phyloP scores from a whole-genome alignment of 495 filamentous ascomycete species.

The Neurospora sp. region DNA sequence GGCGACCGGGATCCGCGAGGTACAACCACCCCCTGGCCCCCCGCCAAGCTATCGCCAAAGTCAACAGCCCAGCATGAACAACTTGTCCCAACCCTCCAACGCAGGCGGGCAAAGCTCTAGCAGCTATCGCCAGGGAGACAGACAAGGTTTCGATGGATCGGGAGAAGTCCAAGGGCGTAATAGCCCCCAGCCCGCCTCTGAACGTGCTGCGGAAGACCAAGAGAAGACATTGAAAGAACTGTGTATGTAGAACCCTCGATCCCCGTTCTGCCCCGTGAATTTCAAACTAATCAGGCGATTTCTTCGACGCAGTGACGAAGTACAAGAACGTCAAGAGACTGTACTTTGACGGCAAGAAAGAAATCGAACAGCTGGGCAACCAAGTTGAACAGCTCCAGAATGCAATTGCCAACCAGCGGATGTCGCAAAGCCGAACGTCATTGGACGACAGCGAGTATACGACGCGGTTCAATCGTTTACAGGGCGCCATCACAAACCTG shows the following conservation, averaged over 20 bases:
- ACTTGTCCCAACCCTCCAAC: constrained; percentile 31
- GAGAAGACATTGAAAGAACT: constrained; percentile 54
- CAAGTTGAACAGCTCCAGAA: constrained; percentile 96
- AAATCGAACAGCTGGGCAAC: constrained; percentile 75
- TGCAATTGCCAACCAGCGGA: constrained; percentile 86
- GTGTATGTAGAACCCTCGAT: constrained; percentile 37
- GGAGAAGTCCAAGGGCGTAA: constrained; percentile 39
- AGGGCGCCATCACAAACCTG: constrained; percentile 89
- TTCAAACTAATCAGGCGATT: constrained; percentile 4
- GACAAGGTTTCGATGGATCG: constrained; percentile 29
- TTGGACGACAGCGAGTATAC: constrained; percentile 94
- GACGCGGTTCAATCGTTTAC: constrained; percentile 81
- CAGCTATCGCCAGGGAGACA: constrained; percentile 32
- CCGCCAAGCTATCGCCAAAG: constrained; percentile 40
- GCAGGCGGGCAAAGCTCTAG: constrained; percentile 16
- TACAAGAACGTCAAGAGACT: constrained; percentile 97
- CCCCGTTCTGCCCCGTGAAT: not conserved
- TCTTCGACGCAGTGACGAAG: constrained; percentile 59
- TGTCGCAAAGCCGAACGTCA: constrained; percentile 88
- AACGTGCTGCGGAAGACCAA: constrained; percentile 43
- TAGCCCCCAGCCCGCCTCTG: constrained; percentile 49
- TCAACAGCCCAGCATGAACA: constrained; percentile 35
- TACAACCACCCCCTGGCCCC: constrained; percentile 34
- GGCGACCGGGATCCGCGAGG: constrained; percentile 23
- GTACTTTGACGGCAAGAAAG: constrained; percentile 89